Evolutionary conservation across 1,284 basidiomycete genomes (phyloP).

Genomic region (Abortiporus biennis): DNA sequence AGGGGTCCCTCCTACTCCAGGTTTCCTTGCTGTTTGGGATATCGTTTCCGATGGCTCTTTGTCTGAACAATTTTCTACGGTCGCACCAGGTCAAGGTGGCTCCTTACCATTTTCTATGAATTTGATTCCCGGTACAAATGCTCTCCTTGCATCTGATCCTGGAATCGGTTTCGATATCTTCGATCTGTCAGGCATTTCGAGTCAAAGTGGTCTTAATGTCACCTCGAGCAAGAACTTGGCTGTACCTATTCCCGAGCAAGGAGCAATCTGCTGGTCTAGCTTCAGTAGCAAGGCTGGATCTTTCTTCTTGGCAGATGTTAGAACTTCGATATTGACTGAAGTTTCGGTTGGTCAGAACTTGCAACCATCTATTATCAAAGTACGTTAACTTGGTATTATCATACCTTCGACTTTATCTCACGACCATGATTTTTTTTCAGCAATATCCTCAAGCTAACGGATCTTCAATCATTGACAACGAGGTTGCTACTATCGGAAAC

Average conservation of each 20-base stretch:
- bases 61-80: constrained; percentile 19
- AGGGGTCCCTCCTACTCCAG: constrained; percentile 42
- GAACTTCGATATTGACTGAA: constrained; percentile 36
- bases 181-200: constrained; percentile 17
- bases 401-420: too few species aligned
- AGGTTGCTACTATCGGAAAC: constrained; percentile 20
- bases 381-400: constrained; percentile 9
- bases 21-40: constrained; percentile 42
- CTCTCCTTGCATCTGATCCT: constrained; percentile 27
- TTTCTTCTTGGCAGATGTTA: constrained; percentile 44
- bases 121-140: constrained; percentile 23
- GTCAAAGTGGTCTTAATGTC: too few species aligned
- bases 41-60: constrained; percentile 27
- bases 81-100: constrained; percentile 18
- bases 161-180: constrained; percentile 25
- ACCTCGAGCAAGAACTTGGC: background rate
- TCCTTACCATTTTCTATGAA: constrained; percentile 27
- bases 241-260: constrained; percentile 31
- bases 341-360: constrained; percentile 39
- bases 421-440: constrained; percentile 7
- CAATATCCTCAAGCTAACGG: constrained; percentile 19
- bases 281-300: constrained; percentile 40
- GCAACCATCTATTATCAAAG: constrained; percentile 36
- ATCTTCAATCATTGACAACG: constrained; percentile 23
- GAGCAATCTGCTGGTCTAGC: constrained; percentile 42